Evolutionary conservation across 768 basidiomycete species (phyloP).

Genomic region (Trichaptum fuscoviolaceum): DNA sequence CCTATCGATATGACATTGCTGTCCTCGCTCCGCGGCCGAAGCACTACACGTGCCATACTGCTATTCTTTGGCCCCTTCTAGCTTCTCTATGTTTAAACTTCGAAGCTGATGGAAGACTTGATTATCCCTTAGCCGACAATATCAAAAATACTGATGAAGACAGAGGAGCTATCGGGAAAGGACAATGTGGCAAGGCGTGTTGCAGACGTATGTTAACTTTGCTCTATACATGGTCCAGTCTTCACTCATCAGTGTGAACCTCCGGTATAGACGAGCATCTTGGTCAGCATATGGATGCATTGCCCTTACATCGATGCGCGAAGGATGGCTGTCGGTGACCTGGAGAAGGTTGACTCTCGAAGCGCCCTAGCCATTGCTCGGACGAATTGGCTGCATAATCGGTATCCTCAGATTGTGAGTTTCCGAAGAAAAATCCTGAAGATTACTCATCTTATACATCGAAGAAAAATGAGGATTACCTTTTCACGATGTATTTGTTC

Average conservation of each 20-base stretch:
- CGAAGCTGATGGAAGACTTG: background rate
- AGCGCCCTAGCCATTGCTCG: conserved; percentile 36
- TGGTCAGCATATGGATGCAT: conserved; percentile 30
- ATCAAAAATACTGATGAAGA: conserved; percentile 37
- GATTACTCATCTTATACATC: conserved; percentile 8
- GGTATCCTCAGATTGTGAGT: conserved; percentile 33
- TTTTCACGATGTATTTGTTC: conserved; percentile 38
- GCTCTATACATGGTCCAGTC: background rate
- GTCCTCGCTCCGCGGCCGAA: too few species aligned
- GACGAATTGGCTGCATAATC: conserved; percentile 38
- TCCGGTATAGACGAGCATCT: conserved; percentile 34
- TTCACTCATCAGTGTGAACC: background rate
- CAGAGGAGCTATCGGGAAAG: conserved; percentile 33
- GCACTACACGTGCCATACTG: too few species aligned
- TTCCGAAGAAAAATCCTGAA: background rate
- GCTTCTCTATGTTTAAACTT: background rate
- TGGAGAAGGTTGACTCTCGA: conserved; percentile 32
- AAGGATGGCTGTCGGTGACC: conserved; percentile 2
- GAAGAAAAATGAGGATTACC: conserved; percentile 35
- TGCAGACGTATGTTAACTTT: conserved; percentile 36
- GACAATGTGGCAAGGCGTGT: conserved; percentile 38
- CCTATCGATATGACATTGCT: too few species aligned
- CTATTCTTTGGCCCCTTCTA: too few species aligned
- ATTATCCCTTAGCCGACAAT: conserved; percentile 34
- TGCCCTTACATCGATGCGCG: conserved; percentile 3